Conservation (phyloP, 176 grass and related monocot species). For the Raddia guianensis region DNA sequence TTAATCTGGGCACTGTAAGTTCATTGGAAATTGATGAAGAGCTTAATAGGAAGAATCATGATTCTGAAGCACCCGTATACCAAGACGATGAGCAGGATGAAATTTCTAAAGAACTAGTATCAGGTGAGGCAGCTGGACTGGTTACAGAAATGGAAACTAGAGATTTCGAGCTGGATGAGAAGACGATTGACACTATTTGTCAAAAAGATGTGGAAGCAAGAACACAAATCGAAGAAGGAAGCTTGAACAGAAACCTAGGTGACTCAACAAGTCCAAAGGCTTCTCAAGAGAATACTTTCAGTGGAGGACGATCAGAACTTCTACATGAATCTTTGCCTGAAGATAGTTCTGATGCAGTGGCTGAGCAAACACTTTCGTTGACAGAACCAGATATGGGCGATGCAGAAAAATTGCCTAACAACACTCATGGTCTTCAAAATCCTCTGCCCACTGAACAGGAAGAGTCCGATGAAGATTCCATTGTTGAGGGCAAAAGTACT, state of each 20-base stretch:
- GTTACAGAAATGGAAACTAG: slow-evolving; percentile 33
- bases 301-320: slow-evolving; percentile 38
- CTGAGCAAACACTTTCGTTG: slow-evolving; percentile 14
- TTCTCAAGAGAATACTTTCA: slow-evolving; percentile 41
- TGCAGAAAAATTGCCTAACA: slow-evolving; percentile 27
- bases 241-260: slow-evolving; percentile 35
- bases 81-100: slow-evolving; percentile 36
- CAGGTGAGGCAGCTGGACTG: slow-evolving; percentile 24
- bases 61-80: slow-evolving; percentile 39
- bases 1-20: slow-evolving; percentile 23
- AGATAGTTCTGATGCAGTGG: slow-evolving; percentile 29
- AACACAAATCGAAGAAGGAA: slow-evolving; percentile 38
- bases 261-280: slow-evolving; percentile 29
- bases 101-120: slow-evolving; percentile 41
- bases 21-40: slow-evolving; percentile 40
- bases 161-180: slow-evolving; percentile 26
- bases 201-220: slow-evolving; percentile 33
- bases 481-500: slow-evolving; percentile 23
- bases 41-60: slow-evolving; percentile 22
- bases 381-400: slow-evolving; percentile 28
- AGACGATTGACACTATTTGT: slow-evolving; percentile 28
- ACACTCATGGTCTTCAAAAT: slow-evolving; percentile 13
- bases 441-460: slow-evolving; percentile 35
- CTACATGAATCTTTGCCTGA: slow-evolving; percentile 30
- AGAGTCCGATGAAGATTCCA: slow-evolving; percentile 39